These are phyloP conservation scores for Urtica urens DNA, from an alignment of 306 rosid species.

Conservation along the genomic window DNA sequence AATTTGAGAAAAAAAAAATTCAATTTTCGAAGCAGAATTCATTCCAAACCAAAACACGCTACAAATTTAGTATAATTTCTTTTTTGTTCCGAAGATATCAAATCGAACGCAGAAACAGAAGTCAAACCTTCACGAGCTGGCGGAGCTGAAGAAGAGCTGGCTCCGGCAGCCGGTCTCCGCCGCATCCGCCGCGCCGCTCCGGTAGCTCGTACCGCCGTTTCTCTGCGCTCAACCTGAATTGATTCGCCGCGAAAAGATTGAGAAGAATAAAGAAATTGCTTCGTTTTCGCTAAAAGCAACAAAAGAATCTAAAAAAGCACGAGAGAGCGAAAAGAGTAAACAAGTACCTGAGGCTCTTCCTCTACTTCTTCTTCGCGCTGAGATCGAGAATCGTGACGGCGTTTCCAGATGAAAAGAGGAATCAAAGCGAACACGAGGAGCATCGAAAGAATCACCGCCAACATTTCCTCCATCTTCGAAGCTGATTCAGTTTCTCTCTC, in stretches of 20 bases:
- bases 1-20: too few species aligned
- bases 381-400: conserved; percentile 47
- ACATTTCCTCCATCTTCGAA: conserved; percentile 56
- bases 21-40: too few species aligned
- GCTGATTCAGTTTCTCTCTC: too few species aligned
- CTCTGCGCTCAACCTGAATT: conserved; percentile 55
- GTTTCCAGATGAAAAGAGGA: conserved; percentile 81
- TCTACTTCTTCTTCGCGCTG: conserved; percentile 26
- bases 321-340: background rate
- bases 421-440: conserved; percentile 45
- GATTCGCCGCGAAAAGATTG: background rate
- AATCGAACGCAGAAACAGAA: too few species aligned
- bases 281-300: background rate
- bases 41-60: too few species aligned
- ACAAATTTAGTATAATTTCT: too few species aligned
- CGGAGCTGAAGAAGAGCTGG: conserved; percentile 63
- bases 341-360: conserved; percentile 59
- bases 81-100: too few species aligned
- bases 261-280: background rate
- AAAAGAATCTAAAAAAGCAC: background rate
- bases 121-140: conserved; percentile 49
- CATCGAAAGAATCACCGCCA: conserved; percentile 45
- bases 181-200: conserved; percentile 75
- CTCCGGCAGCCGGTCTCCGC: conserved; percentile 73
- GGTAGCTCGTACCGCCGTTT: conserved; percentile 64